Evolutionary conservation across 2,329 filamentous ascomycete species (phyloP).

Genomic region (Paramyrothecium roridum): DNA sequence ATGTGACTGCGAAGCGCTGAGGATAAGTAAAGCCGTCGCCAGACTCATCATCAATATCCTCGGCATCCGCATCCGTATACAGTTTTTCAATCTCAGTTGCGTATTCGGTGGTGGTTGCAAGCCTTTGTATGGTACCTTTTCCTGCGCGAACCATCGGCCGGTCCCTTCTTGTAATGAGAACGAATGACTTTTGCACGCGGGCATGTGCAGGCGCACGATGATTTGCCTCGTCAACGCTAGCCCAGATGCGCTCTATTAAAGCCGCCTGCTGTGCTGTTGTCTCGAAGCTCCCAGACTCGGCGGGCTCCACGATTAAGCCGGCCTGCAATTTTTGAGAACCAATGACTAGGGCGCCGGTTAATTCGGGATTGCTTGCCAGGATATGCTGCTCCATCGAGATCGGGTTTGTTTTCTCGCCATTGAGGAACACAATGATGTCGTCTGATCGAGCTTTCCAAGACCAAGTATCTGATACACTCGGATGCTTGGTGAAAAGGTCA

Average conservation of each 20-base stretch:
- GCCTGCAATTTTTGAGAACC: conserved; percentile 1
- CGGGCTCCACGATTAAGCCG: neutral
- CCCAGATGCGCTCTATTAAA: conserved; percentile 3
- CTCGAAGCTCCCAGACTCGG: neutral
- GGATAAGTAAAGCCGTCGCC: neutral
- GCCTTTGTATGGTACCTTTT: neutral
- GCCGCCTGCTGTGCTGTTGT: neutral
- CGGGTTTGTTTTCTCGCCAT: conserved; percentile 5
- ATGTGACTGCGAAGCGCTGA: neutral
- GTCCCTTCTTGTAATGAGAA: neutral
- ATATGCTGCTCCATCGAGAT: conserved; percentile 4
- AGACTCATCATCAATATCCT: neutral
- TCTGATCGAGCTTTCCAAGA: conserved; percentile 3
- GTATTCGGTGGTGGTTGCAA: neutral
- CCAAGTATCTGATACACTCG: neutral
- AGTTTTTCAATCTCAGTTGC: neutral
- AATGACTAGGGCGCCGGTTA: conserved; percentile 1
- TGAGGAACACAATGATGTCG: conserved; percentile 6
- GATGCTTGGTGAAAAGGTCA: neutral
- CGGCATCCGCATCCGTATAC: neutral
- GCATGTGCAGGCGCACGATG: conserved; percentile 1
- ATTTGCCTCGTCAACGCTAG: conserved; percentile 3
- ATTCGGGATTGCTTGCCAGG: neutral
- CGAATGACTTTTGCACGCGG: conserved; percentile 3
- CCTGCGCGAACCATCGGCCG: neutral